Evolutionary conservation across 371 early-diverging fungal species (phyloP), one percentile per base, ranked within the genome.

Genomic region (Syncephalis plumigaleata): DNA sequence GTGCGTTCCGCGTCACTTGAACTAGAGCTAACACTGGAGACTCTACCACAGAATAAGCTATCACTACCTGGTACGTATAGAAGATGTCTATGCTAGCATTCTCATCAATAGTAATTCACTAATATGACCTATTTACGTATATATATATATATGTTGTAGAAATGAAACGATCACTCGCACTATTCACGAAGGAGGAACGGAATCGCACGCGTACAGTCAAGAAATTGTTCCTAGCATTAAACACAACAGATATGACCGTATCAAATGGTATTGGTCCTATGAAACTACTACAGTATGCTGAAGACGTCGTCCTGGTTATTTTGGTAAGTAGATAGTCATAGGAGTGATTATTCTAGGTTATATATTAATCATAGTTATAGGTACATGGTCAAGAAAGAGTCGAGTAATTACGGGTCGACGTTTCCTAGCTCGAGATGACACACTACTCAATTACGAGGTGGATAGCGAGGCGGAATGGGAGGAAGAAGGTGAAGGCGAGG

Each of bases 381-480:
- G 82, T 16, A 88, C 86, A 1, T 87, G 83, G 73, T 73, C 75
- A n/a, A 78, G 77, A 50, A 46, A 36, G 20, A 75, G 79, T 50
- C 54, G 59, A n/a, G 43, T 22, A 1, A 57, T 87, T 22, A 58
- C 57, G 13, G 79, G 76, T 2, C 64, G 77, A 16, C 57, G 64
- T 0, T 82, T 83, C 5, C 72, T 87, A 60, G 67, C 62, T 23
- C 60, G 56, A 44, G 90, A 89, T 45, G 57, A 64, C 1, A 59
- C 48, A 3, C 38, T 64, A 22, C 44, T 91, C 1, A 83, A 91
- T 46, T 91, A 91, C 47, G 85, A 83, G 2, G 65, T 79, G 44
- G 88, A 91, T 53, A 82, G 83, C 56, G 90, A 87, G 45, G 82
- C 75, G 0, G 91, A 90, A 60, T 91, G 91, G 91, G 87, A 84